phyloP scores from a whole-genome alignment of 805 yeast genomes.

The Saccharomyces kudriavzevii region DNA sequence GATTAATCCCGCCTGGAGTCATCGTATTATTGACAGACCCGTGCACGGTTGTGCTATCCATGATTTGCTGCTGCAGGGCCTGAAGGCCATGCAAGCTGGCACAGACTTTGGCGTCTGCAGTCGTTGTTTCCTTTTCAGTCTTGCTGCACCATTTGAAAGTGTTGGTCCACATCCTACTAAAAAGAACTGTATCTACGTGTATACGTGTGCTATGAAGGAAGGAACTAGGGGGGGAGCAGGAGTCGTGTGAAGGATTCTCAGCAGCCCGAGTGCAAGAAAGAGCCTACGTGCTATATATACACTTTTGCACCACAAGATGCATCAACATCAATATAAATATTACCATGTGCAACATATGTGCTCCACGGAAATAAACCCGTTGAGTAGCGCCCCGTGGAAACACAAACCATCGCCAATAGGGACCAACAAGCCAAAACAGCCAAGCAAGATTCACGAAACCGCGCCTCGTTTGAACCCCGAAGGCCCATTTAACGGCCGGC shows the following conservation, averaged over 20 bases:
- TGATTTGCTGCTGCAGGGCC: conserved; percentile 17
- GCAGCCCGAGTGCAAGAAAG: background rate
- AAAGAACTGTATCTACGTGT: background rate
- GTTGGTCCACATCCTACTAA: background rate
- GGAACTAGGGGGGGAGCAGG: too few species aligned
- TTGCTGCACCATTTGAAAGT: background rate
- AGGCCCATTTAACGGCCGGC: background rate
- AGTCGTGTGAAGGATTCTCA: background rate
- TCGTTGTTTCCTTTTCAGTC: background rate
- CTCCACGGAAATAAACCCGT: background rate
- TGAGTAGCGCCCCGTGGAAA: background rate
- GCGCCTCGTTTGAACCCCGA: background rate
- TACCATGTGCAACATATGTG: background rate
- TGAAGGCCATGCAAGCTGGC: conserved; percentile 7
- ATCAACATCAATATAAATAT: background rate
- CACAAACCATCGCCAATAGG: background rate
- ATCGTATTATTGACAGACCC: conserved; percentile 15
- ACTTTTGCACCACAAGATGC: background rate
- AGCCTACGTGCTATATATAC: background rate
- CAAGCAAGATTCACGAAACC: background rate
- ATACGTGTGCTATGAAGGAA: background rate
- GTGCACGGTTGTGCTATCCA: conserved; percentile 12
- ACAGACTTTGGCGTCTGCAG: background rate
- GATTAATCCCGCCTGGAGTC: conserved; percentile 21
- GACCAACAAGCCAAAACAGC: background rate